These are phyloP conservation scores for Mucor velutinosus DNA, from an alignment of 371 early-diverging fungal genomes.

Conservation along the genomic window DNA sequence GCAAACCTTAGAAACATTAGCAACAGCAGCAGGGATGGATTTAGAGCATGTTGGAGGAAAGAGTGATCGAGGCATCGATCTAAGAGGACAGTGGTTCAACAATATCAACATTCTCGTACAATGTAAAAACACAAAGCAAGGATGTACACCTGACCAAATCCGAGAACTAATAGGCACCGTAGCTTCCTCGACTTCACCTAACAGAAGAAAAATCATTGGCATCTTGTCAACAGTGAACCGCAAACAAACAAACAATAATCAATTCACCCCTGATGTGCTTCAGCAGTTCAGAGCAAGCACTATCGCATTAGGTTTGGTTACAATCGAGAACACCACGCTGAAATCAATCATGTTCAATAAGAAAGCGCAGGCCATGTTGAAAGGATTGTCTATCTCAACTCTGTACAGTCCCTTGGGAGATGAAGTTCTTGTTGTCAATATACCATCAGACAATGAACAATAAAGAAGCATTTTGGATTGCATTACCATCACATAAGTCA, in stretches of 20 bases:
- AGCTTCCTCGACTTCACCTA: background rate
- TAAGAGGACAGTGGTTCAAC: constrained; percentile 38
- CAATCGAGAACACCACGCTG: constrained; percentile 24
- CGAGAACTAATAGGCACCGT: constrained; percentile 41
- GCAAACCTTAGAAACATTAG: constrained; percentile 35
- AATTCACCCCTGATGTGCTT: constrained; percentile 37
- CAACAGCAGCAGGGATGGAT: constrained; percentile 32
- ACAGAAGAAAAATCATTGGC: constrained; percentile 19
- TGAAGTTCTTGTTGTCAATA: constrained; percentile 16
- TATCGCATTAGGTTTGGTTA: constrained; percentile 38
- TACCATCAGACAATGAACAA: background rate
- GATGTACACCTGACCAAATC: constrained; percentile 47
- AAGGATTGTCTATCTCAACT: constrained; percentile 11
- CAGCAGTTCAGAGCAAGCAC: constrained; percentile 30
- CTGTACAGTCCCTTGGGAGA: constrained; percentile 17
- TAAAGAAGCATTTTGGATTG: background rate
- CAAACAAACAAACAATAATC: background rate
- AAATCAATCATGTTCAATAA: constrained; percentile 43
- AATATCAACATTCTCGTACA: constrained; percentile 28
- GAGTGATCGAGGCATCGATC: constrained; percentile 47
- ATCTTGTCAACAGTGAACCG: constrained; percentile 31
- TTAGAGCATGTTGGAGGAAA: constrained; percentile 42
- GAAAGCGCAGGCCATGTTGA: constrained; percentile 6
- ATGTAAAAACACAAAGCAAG: constrained; percentile 43
- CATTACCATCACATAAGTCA: too few species aligned